Evolutionary conservation across 768 basidiomycete species (phyloP).

Genomic region (Trichaptum fuscoviolaceum): DNA sequence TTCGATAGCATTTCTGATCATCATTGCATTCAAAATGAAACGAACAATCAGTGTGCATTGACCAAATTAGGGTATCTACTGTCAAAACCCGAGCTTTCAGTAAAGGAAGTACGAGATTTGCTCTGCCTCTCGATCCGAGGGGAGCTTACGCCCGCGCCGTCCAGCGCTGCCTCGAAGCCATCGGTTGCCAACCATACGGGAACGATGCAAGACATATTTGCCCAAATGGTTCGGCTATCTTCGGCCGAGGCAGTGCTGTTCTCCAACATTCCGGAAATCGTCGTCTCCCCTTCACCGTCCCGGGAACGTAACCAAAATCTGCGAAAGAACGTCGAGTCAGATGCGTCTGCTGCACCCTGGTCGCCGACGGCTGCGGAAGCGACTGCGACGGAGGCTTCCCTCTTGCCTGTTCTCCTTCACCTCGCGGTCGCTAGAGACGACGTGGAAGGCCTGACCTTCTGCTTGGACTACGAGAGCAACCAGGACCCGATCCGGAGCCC

Average conservation of each 20-base stretch:
- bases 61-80: slow-evolving; percentile 87
- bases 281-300: slow-evolving; percentile 20
- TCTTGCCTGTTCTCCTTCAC: slow-evolving; percentile 76
- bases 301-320: slow-evolving; percentile 13
- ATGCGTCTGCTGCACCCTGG: slow-evolving; percentile 58
- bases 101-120: slow-evolving; percentile 64
- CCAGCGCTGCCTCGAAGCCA: slow-evolving; percentile 29
- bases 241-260: slow-evolving; percentile 31
- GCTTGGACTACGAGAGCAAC: slow-evolving; percentile 32
- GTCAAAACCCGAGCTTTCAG: slow-evolving; percentile 73
- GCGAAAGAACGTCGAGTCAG: slow-evolving; percentile 34
- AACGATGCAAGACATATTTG: slow-evolving; percentile 58
- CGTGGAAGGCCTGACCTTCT: slow-evolving; percentile 53
- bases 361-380: slow-evolving; percentile 75
- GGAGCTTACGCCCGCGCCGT: slow-evolving; percentile 62
- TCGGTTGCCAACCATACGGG: slow-evolving; percentile 46
- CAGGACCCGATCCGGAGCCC: slow-evolving; percentile 5
- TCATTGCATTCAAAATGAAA: not conserved
- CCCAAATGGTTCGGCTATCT: slow-evolving; percentile 64
- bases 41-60: slow-evolving; percentile 89
- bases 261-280: slow-evolving; percentile 31
- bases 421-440: slow-evolving; percentile 74
- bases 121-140: slow-evolving; percentile 80
- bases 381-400: slow-evolving; percentile 57
- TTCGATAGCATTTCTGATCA: not conserved